These are phyloP conservation scores for Fusarium verrucosum DNA, from an alignment of 2,329 filamentous ascomycete genomes.

Conservation along the genomic window DNA sequence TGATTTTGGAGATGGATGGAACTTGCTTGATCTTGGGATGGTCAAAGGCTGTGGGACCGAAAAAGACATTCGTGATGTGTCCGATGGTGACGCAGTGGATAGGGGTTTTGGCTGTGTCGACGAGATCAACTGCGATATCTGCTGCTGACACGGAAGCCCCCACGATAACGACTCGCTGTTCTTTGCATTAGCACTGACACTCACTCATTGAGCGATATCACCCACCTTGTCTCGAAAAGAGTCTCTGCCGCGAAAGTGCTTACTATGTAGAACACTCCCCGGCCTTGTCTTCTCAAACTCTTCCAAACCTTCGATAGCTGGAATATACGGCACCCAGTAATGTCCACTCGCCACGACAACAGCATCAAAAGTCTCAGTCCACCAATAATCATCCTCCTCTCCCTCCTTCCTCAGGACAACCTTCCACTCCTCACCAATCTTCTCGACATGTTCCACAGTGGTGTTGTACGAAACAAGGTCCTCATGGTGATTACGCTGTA, in stretches of 20 bases:
- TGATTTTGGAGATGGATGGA: conserved; percentile 59
- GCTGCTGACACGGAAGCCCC: conserved; percentile 72
- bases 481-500: conserved; percentile 63
- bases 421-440: conserved; percentile 60
- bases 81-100: conserved; percentile 63
- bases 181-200: neutral
- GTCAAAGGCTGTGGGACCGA: conserved; percentile 67
- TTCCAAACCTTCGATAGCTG: conserved; percentile 58
- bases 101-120: conserved; percentile 56
- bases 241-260: conserved; percentile 60
- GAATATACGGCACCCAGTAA: conserved; percentile 67
- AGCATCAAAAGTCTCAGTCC: conserved; percentile 69
- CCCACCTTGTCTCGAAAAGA: conserved; percentile 57
- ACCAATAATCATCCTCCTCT: conserved; percentile 64
- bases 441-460: conserved; percentile 67
- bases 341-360: conserved; percentile 69
- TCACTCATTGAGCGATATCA: rapidly evolving
- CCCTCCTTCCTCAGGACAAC: conserved; percentile 57
- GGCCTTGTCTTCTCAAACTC: conserved; percentile 57
- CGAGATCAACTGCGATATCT: conserved; percentile 67
- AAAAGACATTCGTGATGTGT: conserved; percentile 61
- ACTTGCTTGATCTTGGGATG: conserved; percentile 61
- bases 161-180: conserved; percentile 66
- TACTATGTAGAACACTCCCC: conserved; percentile 64
- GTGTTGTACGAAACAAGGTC: conserved; percentile 65